Evolutionary conservation across 495 filamentous ascomycete species (phyloP), one percentile per base, ranked within the genome.

Genomic region (Durotheca rogersii): DNA sequence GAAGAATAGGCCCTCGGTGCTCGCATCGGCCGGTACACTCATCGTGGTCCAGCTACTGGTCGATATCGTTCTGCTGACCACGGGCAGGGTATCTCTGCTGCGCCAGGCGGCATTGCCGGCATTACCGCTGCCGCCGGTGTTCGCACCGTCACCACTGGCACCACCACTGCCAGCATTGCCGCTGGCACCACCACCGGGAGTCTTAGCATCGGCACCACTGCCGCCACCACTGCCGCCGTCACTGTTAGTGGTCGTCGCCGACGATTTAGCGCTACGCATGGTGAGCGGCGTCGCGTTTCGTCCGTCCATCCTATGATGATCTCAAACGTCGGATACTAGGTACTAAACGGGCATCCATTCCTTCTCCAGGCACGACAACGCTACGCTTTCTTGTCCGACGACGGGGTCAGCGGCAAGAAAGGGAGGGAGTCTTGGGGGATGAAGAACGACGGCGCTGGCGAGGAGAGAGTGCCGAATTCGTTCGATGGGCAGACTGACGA

Each of bases 11-110:
- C 41, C 35, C 4, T 59, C 45, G 20, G 3, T 33, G 7, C 29
- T 53, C n/a, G 33, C 23, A 5, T 7, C 14, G 1, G 53, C 39
- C 3, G 39, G 19, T 10, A 31, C 7, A 20, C 41, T 51, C n/a
- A 11, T 20, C 11, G 45, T 47, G 21, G 56, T 42, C 56, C 56
- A 59, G 45, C 56, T 59, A 49, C 45, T 59, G 30, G 35, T 35
- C 19, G 56, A 59, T 36, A 53, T 50, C 12, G 56, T 47, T 19
- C 35, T 47, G 3, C 12, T 7, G 15, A 25, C 34, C 35, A 50
- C 50, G 9, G 56, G 49, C 21, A 54, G 29, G 25, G 49, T 53
- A 18, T 50, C 50, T 51, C 18, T 58, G 9, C 7, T 35, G 10
- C 19, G 41, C 50, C 50, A 51, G 23, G 23, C n/a, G n/a, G n/a